Evolutionary conservation across 2,329 filamentous ascomycete genomes (phyloP).

Genomic region (Ophiocordyceps camponoti-rufipedis): DNA sequence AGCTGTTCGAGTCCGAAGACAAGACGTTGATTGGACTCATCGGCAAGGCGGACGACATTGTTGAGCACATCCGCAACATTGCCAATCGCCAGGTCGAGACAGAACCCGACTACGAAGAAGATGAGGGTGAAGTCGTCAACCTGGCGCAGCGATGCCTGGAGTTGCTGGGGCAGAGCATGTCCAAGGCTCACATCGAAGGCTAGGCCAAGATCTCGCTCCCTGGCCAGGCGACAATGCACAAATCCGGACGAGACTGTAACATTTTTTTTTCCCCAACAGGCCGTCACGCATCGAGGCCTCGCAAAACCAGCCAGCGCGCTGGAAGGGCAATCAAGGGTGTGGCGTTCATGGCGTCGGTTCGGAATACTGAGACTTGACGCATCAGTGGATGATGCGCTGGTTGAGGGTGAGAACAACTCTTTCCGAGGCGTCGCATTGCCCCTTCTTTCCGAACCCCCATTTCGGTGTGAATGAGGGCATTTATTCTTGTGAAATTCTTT

Average conservation of each 20-base stretch:
- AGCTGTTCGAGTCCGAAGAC: slow-evolving; percentile 90
- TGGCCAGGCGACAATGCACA: not conserved
- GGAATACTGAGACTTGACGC: not conserved
- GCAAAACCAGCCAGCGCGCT: not conserved
- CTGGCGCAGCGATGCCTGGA: slow-evolving; percentile 83
- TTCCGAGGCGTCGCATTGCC: not conserved
- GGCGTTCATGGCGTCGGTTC: slow-evolving; percentile 13
- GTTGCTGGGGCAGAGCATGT: slow-evolving; percentile 56
- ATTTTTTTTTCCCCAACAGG: too few species aligned
- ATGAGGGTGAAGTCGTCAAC: slow-evolving; percentile 82
- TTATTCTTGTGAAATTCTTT: not conserved
- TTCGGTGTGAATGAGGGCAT: not conserved
- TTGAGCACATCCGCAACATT: slow-evolving; percentile 81
- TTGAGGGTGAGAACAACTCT: slow-evolving; percentile 1
- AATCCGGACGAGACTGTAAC: not conserved
- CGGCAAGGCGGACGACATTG: slow-evolving; percentile 75
- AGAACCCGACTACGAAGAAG: slow-evolving; percentile 71
- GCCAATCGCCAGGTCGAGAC: slow-evolving; percentile 77
- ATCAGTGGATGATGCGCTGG: slow-evolving; percentile 3
- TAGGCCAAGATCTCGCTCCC: slow-evolving; percentile 15
- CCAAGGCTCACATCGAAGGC: slow-evolving; percentile 70
- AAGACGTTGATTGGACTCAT: slow-evolving; percentile 76
- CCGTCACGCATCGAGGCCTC: not conserved
- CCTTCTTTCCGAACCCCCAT: slow-evolving; percentile 1
- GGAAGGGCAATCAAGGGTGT: slow-evolving; percentile 4